phyloP scores from a whole-genome alignment of 2,329 filamentous ascomycete genomes.

The Aspergillus bombycis region DNA sequence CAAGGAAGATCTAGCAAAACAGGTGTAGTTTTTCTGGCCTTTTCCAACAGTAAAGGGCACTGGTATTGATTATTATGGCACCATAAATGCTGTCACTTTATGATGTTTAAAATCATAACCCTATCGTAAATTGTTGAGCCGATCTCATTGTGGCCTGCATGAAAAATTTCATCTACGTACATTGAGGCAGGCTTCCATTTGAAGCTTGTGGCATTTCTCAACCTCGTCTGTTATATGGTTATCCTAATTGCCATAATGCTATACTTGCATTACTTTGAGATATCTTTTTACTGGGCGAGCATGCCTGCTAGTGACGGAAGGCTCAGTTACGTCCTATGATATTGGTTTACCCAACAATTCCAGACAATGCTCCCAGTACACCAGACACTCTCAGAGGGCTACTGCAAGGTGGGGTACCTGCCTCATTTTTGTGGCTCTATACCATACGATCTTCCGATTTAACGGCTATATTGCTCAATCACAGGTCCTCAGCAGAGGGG shows the following conservation, averaged over 20 bases:
- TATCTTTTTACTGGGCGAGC: not conserved
- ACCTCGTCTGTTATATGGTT: not conserved
- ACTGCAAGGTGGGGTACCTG: not conserved
- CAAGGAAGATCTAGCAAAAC: not conserved
- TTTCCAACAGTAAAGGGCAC: not conserved
- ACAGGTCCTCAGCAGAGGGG: not conserved
- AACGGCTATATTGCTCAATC: not conserved
- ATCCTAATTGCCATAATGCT: not conserved
- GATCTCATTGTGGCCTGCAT: not conserved
- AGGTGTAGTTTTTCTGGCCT: not conserved
- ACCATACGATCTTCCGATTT: not conserved
- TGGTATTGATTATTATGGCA: not conserved
- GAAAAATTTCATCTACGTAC: not conserved
- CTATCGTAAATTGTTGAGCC: not conserved
- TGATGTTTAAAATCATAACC: not conserved
- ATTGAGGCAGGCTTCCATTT: not conserved
- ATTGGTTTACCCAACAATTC: not conserved
- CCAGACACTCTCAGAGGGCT: not conserved
- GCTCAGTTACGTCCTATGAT: not conserved
- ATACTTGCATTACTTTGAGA: not conserved
- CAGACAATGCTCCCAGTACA: not conserved
- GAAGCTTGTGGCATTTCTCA: not conserved
- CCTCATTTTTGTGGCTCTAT: not conserved
- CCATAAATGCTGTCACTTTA: not conserved
- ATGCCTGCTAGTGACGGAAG: not conserved